phyloP scores from a whole-genome alignment of 2,329 filamentous ascomycete genomes.

The Fusarium sterilihyphosum region DNA sequence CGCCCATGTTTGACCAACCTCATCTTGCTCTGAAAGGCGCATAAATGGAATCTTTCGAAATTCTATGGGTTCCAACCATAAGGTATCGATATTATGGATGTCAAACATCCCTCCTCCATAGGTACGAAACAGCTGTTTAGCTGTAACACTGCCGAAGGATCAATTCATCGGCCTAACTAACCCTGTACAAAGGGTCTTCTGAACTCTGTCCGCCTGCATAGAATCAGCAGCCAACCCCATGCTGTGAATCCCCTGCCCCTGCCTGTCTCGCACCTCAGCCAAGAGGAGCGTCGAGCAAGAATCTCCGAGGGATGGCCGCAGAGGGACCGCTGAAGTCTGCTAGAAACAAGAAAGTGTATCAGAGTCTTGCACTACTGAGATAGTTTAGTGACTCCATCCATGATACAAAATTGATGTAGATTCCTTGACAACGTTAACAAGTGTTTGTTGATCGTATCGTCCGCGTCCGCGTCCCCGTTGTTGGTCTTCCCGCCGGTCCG shows the following conservation, averaged over 20 bases:
- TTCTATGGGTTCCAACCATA: neutral
- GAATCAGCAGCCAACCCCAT: conserved; percentile 7
- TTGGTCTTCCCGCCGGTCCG: conserved; percentile 19
- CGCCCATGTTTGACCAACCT: neutral
- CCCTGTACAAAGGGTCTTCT: conserved; percentile 28
- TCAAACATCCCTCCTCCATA: neutral
- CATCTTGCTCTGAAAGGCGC: neutral
- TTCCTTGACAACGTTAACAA: neutral
- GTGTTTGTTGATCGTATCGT: neutral
- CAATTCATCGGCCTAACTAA: neutral
- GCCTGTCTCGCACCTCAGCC: conserved; percentile 11
- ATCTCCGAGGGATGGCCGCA: conserved; percentile 32
- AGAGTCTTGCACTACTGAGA: neutral
- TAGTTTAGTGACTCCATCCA: neutral
- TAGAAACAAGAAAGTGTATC: neutral
- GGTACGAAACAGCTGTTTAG: neutral
- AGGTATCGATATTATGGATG: neutral
- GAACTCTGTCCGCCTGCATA: conserved; percentile 4
- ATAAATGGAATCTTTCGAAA: neutral
- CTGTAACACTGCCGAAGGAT: neutral
- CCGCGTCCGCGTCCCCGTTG: conserved; percentile 1
- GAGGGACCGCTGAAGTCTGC: conserved; percentile 9
- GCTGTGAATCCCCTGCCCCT: conserved; percentile 22
- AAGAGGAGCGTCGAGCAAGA: conserved; percentile 17
- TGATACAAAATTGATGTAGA: neutral